Evolutionary conservation across 345 rosid genomes (phyloP).

Genomic region (Litchi chinensis): DNA sequence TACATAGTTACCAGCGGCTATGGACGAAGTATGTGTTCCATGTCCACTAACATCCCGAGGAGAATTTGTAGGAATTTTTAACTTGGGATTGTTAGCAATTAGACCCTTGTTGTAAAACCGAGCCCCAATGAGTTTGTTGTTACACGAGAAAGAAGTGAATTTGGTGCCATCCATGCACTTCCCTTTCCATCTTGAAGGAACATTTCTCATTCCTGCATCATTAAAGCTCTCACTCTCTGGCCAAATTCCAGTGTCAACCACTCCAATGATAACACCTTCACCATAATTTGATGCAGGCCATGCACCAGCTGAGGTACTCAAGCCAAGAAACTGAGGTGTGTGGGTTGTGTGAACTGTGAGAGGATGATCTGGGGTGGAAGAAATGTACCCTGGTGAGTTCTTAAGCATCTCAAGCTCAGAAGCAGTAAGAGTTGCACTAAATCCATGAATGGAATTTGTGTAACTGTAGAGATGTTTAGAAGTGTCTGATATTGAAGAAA

Average conservation of each 20-base stretch:
- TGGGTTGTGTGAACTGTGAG: slow-evolving; percentile 44
- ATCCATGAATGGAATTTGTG: slow-evolving; percentile 25
- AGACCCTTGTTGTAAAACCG: slow-evolving; percentile 42
- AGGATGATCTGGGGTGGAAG: slow-evolving; percentile 29
- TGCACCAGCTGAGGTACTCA: slow-evolving; percentile 28
- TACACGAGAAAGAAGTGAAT: slow-evolving; percentile 42
- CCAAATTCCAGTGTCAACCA: slow-evolving; percentile 55
- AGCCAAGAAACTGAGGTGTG: slow-evolving; percentile 41
- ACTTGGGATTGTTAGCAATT: slow-evolving; percentile 36
- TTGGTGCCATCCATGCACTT: slow-evolving; percentile 21
- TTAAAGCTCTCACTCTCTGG: slow-evolving; percentile 51
- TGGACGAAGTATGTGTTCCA: slow-evolving; percentile 55
- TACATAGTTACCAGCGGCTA: slow-evolving; percentile 48
- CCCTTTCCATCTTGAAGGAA: slow-evolving; percentile 52
- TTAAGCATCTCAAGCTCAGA: slow-evolving; percentile 34
- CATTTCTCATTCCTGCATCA: slow-evolving; percentile 33
- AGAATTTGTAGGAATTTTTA: slow-evolving; percentile 29
- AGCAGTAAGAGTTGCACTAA: slow-evolving; percentile 25
- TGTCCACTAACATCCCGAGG: slow-evolving; percentile 41
- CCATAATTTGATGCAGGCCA: slow-evolving; percentile 40
- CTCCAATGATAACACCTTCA: slow-evolving; percentile 40
- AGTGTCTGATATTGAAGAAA: slow-evolving; percentile 28
- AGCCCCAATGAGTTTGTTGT: slow-evolving; percentile 51
- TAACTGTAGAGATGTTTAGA: slow-evolving; percentile 30
- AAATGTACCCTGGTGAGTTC: slow-evolving; percentile 30